These are phyloP conservation scores for Heterobasidion annosum DNA, from an alignment of 1,284 basidiomycete species.

Conservation along the genomic window DNA sequence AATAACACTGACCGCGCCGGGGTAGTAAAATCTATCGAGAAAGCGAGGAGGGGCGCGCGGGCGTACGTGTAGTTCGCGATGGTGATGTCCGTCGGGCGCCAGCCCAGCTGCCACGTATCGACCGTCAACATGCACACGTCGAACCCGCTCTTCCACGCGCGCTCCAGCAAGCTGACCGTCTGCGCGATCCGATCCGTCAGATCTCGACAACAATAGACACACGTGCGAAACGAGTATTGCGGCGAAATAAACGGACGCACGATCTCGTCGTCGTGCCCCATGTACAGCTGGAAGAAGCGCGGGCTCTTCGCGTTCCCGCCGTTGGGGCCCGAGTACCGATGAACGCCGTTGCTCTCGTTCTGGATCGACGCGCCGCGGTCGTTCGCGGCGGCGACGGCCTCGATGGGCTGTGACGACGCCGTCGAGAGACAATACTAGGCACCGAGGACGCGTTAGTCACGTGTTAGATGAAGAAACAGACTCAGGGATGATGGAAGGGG, in stretches of 20 bases:
- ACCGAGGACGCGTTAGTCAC: neutral
- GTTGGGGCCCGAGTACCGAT: conserved; percentile 21
- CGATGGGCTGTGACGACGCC: conserved; percentile 42
- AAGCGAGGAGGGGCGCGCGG: neutral
- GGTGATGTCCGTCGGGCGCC: conserved; percentile 48
- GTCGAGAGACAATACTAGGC: conserved; percentile 47
- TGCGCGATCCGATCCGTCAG: conserved; percentile 7
- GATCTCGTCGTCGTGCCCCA: conserved; percentile 47
- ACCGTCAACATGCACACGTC: conserved; percentile 46
- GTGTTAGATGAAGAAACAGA: neutral
- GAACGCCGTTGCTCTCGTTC: conserved; percentile 30
- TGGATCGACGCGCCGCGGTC: conserved; percentile 26
- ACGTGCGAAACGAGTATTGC: neutral
- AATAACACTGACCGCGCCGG: conserved; percentile 15
- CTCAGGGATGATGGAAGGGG: neutral
- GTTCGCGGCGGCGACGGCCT: conserved; percentile 43
- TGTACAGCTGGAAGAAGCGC: conserved; percentile 55
- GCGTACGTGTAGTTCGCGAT: conserved; percentile 40
- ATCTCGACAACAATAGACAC: neutral
- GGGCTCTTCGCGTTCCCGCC: conserved; percentile 30
- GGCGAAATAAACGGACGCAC: conserved; percentile 15
- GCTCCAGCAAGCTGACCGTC: conserved; percentile 35
- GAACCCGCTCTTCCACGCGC: conserved; percentile 41
- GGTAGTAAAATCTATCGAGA: conserved; percentile 29
- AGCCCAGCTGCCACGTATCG: conserved; percentile 55